Base-by-base conservation (phyloP, 2,329 filamentous ascomycete genomes). In the Claviceps humidiphila region DNA sequence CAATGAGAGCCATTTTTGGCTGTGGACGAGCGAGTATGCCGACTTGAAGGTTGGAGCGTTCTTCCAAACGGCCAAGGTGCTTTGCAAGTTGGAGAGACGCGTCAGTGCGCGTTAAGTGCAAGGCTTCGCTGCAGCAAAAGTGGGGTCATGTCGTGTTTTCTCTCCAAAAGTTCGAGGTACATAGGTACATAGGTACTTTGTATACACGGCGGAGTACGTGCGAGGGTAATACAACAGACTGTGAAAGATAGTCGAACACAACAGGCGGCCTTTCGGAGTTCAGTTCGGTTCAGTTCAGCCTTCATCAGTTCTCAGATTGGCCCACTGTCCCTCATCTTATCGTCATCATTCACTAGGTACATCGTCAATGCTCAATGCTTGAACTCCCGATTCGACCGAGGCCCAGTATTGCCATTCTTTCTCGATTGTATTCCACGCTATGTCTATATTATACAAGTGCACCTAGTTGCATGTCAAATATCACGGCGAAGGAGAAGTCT, bases 1-100 rank as follows among this genome's bases (percentile, higher is more conserved):
- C 82, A 58, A 85, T 83, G 56, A 87, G 77, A 48, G 81, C 80
- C 80, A 85, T 85, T 67, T 67, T 51, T 57, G 55, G 17, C 54
- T 56, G 56, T 48, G 56, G 43, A n/a, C 8, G 54, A 49, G 40
- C 47, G 43, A 46, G 54, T 53, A 20, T 38, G 48, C 8, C 8
- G 20, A 41, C 20, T 41, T 52, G 48, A 54, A 53, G 58, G 52
- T 51, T 54, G 54, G 48, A 47, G 38, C 46, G 54, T 49, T 49
- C 53, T 58, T 44, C 4, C 22, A 26, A 44, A 44, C 2, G 14
- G 42, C 42, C 42, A 13, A 56, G 58, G 61, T 63, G 61, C 58
- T 61, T 63, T 63, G 56, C 47, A 49, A 51, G 54, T 50, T 50
- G 47, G 44, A 56, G 58, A 66, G 61, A 60, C 61, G 60, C 60